Evolutionary conservation across 805 yeast species (phyloP), one percentile per base, ranked within the genome.

Genomic region (Helenozyma rhizophorensis): DNA sequence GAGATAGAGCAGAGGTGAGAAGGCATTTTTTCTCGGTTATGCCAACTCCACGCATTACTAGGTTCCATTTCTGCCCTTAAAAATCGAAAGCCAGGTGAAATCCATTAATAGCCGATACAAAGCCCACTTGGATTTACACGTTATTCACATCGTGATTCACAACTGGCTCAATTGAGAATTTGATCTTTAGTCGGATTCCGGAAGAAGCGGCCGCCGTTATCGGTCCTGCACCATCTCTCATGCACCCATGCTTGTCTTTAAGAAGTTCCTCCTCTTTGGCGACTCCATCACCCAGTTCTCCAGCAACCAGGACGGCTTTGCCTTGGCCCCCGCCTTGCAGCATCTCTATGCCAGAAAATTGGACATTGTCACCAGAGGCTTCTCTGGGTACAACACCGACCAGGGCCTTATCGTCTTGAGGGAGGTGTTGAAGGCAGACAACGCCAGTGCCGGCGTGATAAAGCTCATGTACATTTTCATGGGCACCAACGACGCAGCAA

Each of bases 341-440:
- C 48, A 65, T 18, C 37, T 26, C n/a, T 83, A 84, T 51, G 56
- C 67, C 2, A 68, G 95, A 27, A 74, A 68, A 49, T 45, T 85
- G 28, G 90, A 85, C 43, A 62, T 89, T 2, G 49, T 87, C 1
- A 78, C 74, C 25, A 64, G 95, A 37, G 97, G 97, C 0, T 85
- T 63, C 48, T 52, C 77, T 1, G 96, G 97, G 1, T 88, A 84
- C 60, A 84, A 72, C 45, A 60, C 88, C 0, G 72, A 76, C 22
- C 79, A 79, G 59, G 87, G 75, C 0, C 48, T 64, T 8, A 25
- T 41, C 1, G 41, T 62, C 6, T 44, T 65, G 18, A 63, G 61
- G 12, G 56, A 65, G 28, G 45, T 84, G 4, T 55, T 86, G 21
- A 62, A 68, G 14, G 48, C 56, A 4, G 84, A 59, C 29, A 43